Percentiles rank a stretch among this genome's conserved stretches.
These are phyloP conservation scores for Daldinia childiae DNA, from an alignment of 495 filamentous ascomycete species.

Conservation along the genomic window DNA sequence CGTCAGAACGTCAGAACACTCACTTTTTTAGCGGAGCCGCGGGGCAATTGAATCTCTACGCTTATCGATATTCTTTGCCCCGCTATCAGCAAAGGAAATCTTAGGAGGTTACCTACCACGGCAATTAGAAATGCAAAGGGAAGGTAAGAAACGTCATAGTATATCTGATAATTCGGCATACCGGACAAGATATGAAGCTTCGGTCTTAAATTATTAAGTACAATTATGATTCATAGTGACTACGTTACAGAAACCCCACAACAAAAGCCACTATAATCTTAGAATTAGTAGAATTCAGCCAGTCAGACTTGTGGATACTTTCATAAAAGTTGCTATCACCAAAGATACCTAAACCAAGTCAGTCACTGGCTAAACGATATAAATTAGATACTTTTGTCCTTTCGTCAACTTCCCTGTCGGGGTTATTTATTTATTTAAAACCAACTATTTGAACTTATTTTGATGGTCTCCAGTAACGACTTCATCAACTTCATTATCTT, in stretches of 20 bases:
- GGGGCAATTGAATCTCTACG: neutral
- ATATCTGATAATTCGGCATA: neutral
- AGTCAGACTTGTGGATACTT: neutral
- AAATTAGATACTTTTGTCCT: neutral
- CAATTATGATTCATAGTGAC: constrained; percentile 1
- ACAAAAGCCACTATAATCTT: neutral
- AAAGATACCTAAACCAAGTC: neutral
- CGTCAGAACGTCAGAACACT: no score
- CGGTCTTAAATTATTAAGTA: neutral
- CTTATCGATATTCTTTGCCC: constrained; percentile 40
- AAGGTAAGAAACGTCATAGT: neutral
- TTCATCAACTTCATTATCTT: neutral
- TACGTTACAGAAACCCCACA: neutral
- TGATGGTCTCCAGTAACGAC: neutral
- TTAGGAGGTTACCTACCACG: neutral
- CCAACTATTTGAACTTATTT: neutral
- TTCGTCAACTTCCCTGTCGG: neutral
- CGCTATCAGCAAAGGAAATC: constrained; percentile 20
- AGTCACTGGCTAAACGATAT: neutral
- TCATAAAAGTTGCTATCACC: neutral
- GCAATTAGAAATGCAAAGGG: constrained; percentile 16
- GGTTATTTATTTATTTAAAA: neutral
- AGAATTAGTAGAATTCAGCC: neutral
- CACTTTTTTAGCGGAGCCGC: constrained; percentile 28
- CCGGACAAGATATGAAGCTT: neutral